phyloP scores from a whole-genome alignment of 805 yeast species.

The Pichia rugopelliculosa region DNA sequence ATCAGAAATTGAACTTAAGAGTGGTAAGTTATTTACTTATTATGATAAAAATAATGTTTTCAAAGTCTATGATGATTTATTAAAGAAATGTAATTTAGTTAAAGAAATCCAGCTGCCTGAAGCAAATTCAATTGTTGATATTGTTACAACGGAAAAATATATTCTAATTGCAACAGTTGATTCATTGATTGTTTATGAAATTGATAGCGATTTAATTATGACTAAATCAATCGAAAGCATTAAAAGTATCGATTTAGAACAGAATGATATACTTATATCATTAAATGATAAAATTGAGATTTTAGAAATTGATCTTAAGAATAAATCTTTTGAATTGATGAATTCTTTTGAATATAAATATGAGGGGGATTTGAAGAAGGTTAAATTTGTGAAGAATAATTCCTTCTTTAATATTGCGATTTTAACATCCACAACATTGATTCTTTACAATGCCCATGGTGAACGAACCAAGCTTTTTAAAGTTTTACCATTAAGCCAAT shows the following conservation, averaged over 20 bases:
- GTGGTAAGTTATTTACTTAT: conserved; percentile 14
- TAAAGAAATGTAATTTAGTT: not conserved
- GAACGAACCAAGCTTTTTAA: conserved; percentile 5
- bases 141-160: conserved; percentile 11
- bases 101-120: conserved; percentile 4
- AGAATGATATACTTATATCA: conserved; percentile 16
- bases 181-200: conserved; percentile 12
- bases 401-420: conserved; percentile 17
- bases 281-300: conserved; percentile 15
- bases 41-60: conserved; percentile 16
- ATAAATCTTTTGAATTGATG: conserved; percentile 9
- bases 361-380: conserved; percentile 13
- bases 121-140: conserved; percentile 11
- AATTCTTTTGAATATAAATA: conserved; percentile 12
- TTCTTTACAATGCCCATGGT: conserved; percentile 13
- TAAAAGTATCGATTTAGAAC: conserved; percentile 7
- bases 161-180: conserved; percentile 14
- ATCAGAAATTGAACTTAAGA: conserved; percentile 9
- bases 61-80: conserved; percentile 17
- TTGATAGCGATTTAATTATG: not conserved
- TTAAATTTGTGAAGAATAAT: conserved; percentile 16
- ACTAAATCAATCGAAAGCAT: not conserved
- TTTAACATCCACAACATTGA: conserved; percentile 18
- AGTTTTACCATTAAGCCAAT: conserved; percentile 14
- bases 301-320: conserved; percentile 12